Base-by-base conservation (phyloP, 192 early-diverging fungal genomes). In the Entomortierella parvispora region DNA sequence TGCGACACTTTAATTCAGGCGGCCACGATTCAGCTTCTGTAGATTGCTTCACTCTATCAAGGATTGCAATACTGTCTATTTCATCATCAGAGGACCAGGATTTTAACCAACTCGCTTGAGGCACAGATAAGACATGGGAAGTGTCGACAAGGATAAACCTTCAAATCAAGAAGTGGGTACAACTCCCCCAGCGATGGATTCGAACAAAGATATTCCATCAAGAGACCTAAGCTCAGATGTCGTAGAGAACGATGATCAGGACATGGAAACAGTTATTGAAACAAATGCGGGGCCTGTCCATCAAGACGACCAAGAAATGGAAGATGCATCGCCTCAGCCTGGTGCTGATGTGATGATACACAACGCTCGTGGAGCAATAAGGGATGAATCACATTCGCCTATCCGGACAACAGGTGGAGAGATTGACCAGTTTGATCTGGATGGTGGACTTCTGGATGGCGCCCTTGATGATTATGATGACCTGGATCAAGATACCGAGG, bases 391-490 rank as follows among this genome's bases (percentile, higher is more conserved):
- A 18, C 20, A 56, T 20, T 58, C 40, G n/a, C 20, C 37, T 5
- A 12, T 12, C 37, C 37, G 37, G 12, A 9, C 37, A 40, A 64
- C 52, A 2, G 52, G 53, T 23, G 53, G 68, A 22, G 66, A 44
- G 9, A 77, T 77, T 10, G 58, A 52, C 47, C 65, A 77, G 59
- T 65, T 68, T 14, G 74, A 77, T 64, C 74, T 77, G 3, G 65
- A 77, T 29, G 74, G 74, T 15, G 74, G 50, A n/a, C 66, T 77
- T 28, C 43, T 77, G 47, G 74, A 77, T 51, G 74, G 74, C 23
- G 74, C 74, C 12, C 47, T 77, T 46, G 74, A 77, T 40, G 74
- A 77, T 12, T 68, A 77, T 23, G 74, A 77, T 23, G 74, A 77
- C 25, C 54, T 77, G 15, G 74, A 68, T 64, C 74, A 77, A 37